A percentile compares a stretch with the other conserved stretches of the same genome.
Evolutionary conservation across 768 basidiomycete species (phyloP).

Genomic region (Grammothele lineata): DNA sequence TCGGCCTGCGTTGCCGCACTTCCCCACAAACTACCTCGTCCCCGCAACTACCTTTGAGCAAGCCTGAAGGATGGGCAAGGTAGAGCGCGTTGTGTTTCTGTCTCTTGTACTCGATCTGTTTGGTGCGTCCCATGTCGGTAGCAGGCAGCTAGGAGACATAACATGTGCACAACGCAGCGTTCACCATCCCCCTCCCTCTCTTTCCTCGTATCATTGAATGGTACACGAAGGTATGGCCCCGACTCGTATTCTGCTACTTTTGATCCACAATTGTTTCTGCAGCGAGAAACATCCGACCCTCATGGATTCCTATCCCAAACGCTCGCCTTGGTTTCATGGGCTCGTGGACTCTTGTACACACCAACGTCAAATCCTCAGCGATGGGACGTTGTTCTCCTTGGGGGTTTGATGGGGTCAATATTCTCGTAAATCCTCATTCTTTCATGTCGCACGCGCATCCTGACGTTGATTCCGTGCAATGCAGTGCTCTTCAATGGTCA

Average conservation of each 20-base stretch:
- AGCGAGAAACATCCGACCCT: constrained; percentile 72
- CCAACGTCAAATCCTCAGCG: constrained; percentile 57
- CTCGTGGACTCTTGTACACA: constrained; percentile 64
- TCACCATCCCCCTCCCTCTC: constrained; percentile 92
- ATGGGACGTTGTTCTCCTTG: constrained; percentile 95
- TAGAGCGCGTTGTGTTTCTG: constrained; percentile 83
- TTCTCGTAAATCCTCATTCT: constrained; percentile 64
- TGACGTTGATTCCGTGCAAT: no score
- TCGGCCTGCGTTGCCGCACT: not conserved
- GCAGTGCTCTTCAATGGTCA: no score
- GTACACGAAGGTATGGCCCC: constrained; percentile 64
- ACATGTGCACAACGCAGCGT: constrained; percentile 46
- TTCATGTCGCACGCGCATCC: no score
- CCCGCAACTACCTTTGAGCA: no score
- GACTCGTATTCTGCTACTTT: not conserved
- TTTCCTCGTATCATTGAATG: constrained; percentile 97
- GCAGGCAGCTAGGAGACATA: constrained; percentile 1
- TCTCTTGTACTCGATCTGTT: constrained; percentile 88
- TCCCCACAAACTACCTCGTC: not conserved
- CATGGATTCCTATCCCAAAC: constrained; percentile 71
- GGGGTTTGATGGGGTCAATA: constrained; percentile 88
- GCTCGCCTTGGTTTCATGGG: constrained; percentile 57
- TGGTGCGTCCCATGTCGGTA: constrained; percentile 35
- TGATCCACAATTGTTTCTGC: not conserved
- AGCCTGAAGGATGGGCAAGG: constrained; percentile 45